A percentile compares a stretch with the other conserved stretches of the same genome.
Evolutionary conservation across 2,329 filamentous ascomycete genomes (phyloP).

Genomic region (Colletotrichum eremochloae): DNA sequence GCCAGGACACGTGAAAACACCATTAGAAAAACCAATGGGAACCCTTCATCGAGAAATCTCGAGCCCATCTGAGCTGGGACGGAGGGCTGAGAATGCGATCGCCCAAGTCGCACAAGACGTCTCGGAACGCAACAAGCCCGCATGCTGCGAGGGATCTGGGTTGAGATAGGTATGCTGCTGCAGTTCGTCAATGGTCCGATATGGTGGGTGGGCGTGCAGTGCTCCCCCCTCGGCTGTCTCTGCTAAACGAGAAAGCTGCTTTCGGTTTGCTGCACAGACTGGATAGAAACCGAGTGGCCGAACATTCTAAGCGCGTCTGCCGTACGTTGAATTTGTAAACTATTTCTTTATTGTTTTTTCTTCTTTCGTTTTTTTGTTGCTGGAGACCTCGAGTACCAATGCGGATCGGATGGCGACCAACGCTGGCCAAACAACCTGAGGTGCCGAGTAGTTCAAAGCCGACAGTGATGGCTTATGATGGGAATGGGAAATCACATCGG

Average conservation of each 20-base stretch:
- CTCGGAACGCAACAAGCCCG: not conserved
- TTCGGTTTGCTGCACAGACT: not conserved
- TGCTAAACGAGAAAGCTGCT: not conserved
- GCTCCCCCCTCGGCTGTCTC: not conserved
- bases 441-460: not conserved
- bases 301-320: not conserved
- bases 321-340: not conserved
- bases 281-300: not conserved
- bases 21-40: not conserved
- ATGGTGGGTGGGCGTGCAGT: not conserved
- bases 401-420: too few relatives aligned
- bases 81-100: conserved; percentile 29
- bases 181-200: not conserved
- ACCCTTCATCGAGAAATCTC: conserved; percentile 20
- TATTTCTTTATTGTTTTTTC: not conserved
- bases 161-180: conserved; percentile 8
- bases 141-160: not conserved
- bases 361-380: not conserved
- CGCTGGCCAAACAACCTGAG: not conserved
- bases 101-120: conserved; percentile 7
- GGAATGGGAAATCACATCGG: not conserved
- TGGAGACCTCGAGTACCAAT: not conserved
- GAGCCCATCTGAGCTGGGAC: conserved; percentile 17
- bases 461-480: not conserved
- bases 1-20: conserved; percentile 6